These are phyloP conservation scores for Tephrocybe sp. DNA, from an alignment of 768 basidiomycete species.

Conservation along the genomic window DNA sequence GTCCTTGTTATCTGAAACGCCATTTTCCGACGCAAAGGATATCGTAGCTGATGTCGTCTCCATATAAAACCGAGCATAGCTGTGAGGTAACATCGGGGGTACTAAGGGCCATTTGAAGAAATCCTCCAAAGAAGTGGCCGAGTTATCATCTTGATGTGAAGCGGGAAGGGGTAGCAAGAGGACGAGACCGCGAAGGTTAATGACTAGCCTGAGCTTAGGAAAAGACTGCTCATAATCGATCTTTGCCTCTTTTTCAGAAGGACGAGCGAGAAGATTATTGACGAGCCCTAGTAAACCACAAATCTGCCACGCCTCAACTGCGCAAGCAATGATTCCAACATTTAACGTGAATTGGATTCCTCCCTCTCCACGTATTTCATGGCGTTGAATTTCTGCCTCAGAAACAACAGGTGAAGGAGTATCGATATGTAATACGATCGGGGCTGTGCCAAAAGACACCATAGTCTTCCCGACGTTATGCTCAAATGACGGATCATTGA, in stretches of 20 bases:
- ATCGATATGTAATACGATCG: slow-evolving; percentile 53
- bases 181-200: slow-evolving; percentile 37
- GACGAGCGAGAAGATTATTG: slow-evolving; percentile 27
- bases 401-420: slow-evolving; percentile 36
- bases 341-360: slow-evolving; percentile 37
- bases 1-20: not conserved
- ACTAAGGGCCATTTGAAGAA: slow-evolving; percentile 63
- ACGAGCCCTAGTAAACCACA: slow-evolving; percentile 42
- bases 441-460: slow-evolving; percentile 60
- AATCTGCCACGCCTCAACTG: slow-evolving; percentile 56
- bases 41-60: slow-evolving; percentile 35
- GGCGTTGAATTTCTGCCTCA: not conserved
- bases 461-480: slow-evolving; percentile 40
- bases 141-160: slow-evolving; percentile 11
- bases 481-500: not conserved
- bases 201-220: not conserved
- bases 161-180: slow-evolving; percentile 45
- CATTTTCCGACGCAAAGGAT: slow-evolving; percentile 17
- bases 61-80: slow-evolving; percentile 54
- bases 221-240: not conserved
- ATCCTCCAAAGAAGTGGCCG: slow-evolving; percentile 14
- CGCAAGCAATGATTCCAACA: slow-evolving; percentile 52
- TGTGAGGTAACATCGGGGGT: slow-evolving; percentile 45
- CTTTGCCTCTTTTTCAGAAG: slow-evolving; percentile 1
- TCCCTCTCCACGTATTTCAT: slow-evolving; percentile 22